phyloP scores from a whole-genome alignment of 169 alveolate species.

The Plasmodium vinckei region DNA sequence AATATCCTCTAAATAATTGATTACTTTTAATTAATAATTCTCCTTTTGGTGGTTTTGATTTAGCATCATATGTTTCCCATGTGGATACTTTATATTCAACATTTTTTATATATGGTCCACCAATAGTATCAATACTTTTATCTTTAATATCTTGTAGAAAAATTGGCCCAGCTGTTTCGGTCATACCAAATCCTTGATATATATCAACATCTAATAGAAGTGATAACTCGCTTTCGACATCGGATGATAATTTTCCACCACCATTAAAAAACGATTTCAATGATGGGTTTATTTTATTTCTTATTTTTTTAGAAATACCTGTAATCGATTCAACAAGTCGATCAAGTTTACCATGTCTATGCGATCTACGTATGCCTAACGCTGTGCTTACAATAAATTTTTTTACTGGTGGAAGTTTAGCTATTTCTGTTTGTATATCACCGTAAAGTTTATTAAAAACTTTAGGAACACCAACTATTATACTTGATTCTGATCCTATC shows the following conservation, averaged over 20 bases:
- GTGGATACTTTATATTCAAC: conserved; percentile 16
- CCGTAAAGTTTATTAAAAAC: conserved; percentile 36
- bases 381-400: conserved; percentile 9
- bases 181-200: conserved; percentile 66
- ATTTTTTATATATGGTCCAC: conserved; percentile 33
- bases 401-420: conserved; percentile 26
- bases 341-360: conserved; percentile 11
- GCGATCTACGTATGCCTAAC: neutral
- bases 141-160: conserved; percentile 15
- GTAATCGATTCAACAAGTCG: conserved; percentile 5
- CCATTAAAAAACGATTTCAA: conserved; percentile 18
- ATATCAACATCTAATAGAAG: conserved; percentile 12
- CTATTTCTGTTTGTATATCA: conserved; percentile 15
- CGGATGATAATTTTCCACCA: conserved; percentile 59
- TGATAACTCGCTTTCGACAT: conserved; percentile 23
- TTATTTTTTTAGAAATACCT: conserved; percentile 38
- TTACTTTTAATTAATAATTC: conserved; percentile 93
- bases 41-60: conserved; percentile 92
- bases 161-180: conserved; percentile 67
- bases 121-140: neutral
- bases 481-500: neutral
- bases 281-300: conserved; percentile 31
- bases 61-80: conserved; percentile 77
- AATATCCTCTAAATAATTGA: conserved; percentile 91
- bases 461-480: conserved; percentile 60